phyloP scores from a whole-genome alignment of 2,329 filamentous ascomycete genomes.

The Didymosphaeria variabile region DNA sequence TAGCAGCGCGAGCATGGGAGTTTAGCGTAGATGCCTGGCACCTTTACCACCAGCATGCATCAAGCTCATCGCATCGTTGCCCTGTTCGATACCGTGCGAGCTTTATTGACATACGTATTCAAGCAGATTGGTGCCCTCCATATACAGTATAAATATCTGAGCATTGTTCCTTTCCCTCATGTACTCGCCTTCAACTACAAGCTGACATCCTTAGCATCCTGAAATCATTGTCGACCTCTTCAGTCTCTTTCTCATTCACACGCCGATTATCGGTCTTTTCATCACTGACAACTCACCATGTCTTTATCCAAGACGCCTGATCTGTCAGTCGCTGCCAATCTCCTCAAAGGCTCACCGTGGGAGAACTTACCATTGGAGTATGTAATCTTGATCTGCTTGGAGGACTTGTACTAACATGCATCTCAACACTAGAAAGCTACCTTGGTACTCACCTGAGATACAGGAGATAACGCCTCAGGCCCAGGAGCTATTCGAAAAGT shows the following conservation, averaged over 20 bases:
- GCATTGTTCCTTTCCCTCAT: not conserved
- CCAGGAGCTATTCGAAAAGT: slow-evolving; percentile 49
- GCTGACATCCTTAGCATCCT: not conserved
- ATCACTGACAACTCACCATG: too few relatives aligned
- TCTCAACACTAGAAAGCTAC: not conserved
- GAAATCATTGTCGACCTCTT: not conserved
- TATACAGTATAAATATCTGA: not conserved
- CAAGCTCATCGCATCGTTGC: not conserved
- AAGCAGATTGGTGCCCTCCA: not conserved
- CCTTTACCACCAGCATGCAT: not conserved
- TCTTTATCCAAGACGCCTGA: not conserved
- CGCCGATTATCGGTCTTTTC: too few relatives aligned
- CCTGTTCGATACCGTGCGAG: not conserved
- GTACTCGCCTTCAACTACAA: not conserved
- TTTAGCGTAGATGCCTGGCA: slow-evolving; percentile 4
- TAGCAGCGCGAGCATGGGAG: not conserved
- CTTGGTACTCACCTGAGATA: slow-evolving; percentile 13
- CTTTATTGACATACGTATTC: not conserved
- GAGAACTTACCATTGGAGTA: slow-evolving; percentile 4
- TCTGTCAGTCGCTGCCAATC: not conserved
- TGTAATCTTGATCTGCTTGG: not conserved
- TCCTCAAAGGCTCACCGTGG: slow-evolving; percentile 10
- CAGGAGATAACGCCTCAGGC: slow-evolving; percentile 28
- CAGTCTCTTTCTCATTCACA: too few relatives aligned
- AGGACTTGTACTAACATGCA: not conserved